Evolutionary conservation across 1,284 basidiomycete species (phyloP).

Genomic region (Rhodotorula sp.): DNA sequence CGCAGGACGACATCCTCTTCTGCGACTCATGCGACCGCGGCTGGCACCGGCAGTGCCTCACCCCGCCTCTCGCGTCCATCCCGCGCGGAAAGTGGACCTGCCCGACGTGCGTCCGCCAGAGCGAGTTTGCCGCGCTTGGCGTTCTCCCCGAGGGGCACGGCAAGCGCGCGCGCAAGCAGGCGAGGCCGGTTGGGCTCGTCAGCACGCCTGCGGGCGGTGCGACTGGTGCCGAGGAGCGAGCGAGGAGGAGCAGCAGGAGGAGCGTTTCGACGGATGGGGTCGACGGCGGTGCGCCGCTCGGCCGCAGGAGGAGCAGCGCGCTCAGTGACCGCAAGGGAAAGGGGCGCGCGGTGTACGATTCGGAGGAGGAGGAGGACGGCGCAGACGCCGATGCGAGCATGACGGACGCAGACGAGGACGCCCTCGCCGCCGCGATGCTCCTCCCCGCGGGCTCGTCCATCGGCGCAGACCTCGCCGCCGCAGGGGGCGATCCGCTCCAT

Average conservation of each 20-base stretch:
- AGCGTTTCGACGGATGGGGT: not conserved
- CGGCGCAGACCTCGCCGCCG: not conserved
- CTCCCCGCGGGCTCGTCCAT: not conserved
- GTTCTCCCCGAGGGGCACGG: conserved; percentile 3
- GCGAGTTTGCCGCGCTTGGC: conserved; percentile 7
- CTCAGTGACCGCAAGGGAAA: conserved; percentile 16
- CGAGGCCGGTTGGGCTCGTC: conserved; percentile 14
- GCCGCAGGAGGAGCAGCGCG: not conserved
- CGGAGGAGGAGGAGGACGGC: not conserved
- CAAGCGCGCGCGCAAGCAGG: conserved; percentile 20
- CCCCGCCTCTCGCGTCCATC: conserved; percentile 57
- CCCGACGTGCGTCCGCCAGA: conserved; percentile 62
- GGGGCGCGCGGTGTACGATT: conserved; percentile 5
- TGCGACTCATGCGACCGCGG: conserved; percentile 95
- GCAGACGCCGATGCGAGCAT: not conserved
- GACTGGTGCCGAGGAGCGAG: not conserved
- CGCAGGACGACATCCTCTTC: conserved; percentile 77
- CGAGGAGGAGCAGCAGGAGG: not conserved
- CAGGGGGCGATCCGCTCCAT: not conserved
- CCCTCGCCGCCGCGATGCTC: not conserved
- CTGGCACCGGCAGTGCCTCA: conserved; percentile 89
- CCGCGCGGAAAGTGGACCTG: conserved; percentile 31
- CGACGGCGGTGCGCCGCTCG: not conserved
- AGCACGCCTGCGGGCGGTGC: not conserved
- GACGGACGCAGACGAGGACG: not conserved